These are phyloP conservation scores for Trichoderma citrinoviride DNA, from an alignment of 2,329 filamentous ascomycete species.

Conservation along the genomic window DNA sequence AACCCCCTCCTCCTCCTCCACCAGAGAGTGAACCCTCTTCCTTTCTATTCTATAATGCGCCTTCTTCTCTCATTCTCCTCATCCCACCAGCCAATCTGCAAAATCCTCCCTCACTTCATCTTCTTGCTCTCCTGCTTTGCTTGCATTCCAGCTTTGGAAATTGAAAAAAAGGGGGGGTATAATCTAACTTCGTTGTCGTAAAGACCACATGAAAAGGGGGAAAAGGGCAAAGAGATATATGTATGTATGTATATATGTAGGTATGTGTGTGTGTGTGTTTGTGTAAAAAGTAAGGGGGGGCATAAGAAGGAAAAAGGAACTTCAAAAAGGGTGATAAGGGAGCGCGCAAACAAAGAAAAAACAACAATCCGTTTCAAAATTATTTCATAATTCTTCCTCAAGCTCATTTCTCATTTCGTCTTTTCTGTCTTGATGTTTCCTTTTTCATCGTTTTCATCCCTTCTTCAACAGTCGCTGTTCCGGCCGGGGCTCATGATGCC, in stretches of 20 bases:
- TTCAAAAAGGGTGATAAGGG: not conserved
- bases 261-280: not conserved
- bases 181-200: slow-evolving; percentile 16
- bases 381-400: slow-evolving; percentile 15
- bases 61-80: not conserved
- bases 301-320: not conserved
- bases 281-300: not conserved
- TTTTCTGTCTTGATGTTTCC: not conserved
- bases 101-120: too few species aligned
- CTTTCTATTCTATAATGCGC: slow-evolving; percentile 13
- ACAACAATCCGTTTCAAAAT: slow-evolving; percentile 4
- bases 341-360: not conserved
- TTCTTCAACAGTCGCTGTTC: slow-evolving; percentile 33
- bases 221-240: slow-evolving; percentile 14
- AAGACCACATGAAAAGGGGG: not conserved
- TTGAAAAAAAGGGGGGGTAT: slow-evolving; percentile 13
- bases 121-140: too few species aligned
- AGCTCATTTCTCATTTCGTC: slow-evolving; percentile 10
- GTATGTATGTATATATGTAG: not conserved
- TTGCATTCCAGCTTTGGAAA: too few species aligned
- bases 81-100: not conserved
- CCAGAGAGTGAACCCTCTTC: slow-evolving; percentile 1
- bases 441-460: slow-evolving; percentile 3
- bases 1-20: slow-evolving; percentile 8
- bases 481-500: slow-evolving; percentile 38